Conservation (phyloP, 2,329 filamentous ascomycete species). For the Aaosphaeria arxii region DNA sequence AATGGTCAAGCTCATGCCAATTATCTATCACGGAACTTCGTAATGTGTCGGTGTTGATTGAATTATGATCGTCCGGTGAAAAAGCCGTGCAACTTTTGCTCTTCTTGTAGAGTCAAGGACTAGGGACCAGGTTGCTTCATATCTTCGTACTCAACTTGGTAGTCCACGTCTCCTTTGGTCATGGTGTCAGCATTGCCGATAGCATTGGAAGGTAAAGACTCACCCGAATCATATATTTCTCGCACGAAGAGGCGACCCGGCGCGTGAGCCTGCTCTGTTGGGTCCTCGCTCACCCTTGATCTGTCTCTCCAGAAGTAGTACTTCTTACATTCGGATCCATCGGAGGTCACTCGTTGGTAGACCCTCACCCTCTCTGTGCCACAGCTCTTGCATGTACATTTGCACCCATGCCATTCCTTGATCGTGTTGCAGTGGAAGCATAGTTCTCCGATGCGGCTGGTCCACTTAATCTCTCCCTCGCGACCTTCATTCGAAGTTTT, state of each 20-base stretch:
- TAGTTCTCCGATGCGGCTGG: conserved; percentile 18
- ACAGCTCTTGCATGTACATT: conserved; percentile 31
- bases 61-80: too few relatives aligned
- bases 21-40: too few relatives aligned
- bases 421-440: conserved; percentile 36
- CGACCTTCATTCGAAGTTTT: conserved; percentile 15
- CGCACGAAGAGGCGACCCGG: neutral
- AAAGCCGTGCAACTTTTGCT: too few relatives aligned
- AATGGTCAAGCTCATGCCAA: too few relatives aligned
- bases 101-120: too few relatives aligned
- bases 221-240: neutral
- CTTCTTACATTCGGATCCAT: conserved; percentile 4
- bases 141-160: too few relatives aligned
- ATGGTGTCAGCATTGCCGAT: too few relatives aligned
- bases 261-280: neutral
- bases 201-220: too few relatives aligned
- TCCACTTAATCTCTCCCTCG: conserved; percentile 28
- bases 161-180: too few relatives aligned
- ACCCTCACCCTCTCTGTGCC: conserved; percentile 19
- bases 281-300: neutral
- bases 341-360: conserved; percentile 32
- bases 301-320: neutral
- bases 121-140: too few relatives aligned
- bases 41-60: too few relatives aligned
- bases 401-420: conserved; percentile 21